Evolutionary conservation across 768 basidiomycete genomes (phyloP), one percentile per base, ranked within the genome.

Genomic region (Sporobolomyces phaffii): DNA sequence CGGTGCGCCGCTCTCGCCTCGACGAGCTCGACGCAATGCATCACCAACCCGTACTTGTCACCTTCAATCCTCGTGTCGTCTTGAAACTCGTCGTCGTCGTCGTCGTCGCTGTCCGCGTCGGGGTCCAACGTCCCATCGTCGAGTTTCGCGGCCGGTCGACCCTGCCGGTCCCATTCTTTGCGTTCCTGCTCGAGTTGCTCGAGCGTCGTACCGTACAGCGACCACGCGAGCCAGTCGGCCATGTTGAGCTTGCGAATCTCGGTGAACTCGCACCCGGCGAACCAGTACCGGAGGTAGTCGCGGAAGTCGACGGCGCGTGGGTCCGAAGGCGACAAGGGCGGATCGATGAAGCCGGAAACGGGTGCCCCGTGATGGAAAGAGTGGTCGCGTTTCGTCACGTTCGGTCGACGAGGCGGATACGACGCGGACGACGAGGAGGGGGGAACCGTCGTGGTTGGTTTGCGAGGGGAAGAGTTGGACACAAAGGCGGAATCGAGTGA

Each of bases 191-290:
- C 65, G 20, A 73, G 40, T 24, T 54, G 33, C 34, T 74, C 67
- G 31, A 69, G 54, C 31, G 66, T 57, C 20, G n/a, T 7, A 11
- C 66, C 70, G 53, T 72, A 74, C 47, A 72, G 56, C 2, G 60
- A 49, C 75, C 75, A 75, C n/a, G 70, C 65, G 28, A 75, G 60
- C 75, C 75, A 75, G 15, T 72, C 68, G 29, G 62, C 41, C 47
- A 74, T 62, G 54, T 75, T 68, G 34, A 62, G 62, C 18, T 60
- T 29, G 3, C 52, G n/a, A 11, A 75, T 53, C 15, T 65, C 57
- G 1, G 14, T 15, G 7, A 72, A 64, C 6, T 57, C 22, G 40
- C 56, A 40, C 10, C 41, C 50, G 40, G 20, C 15, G 56, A 73
- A 74, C 75, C 75, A 75, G 44, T 33, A 31, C n/a, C 57, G 29